A percentile compares a stretch with the other conserved stretches of the same genome.
These are phyloP conservation scores for Nothomitra cinnamomea DNA, from an alignment of 2,329 filamentous ascomycete species.

Conservation along the genomic window DNA sequence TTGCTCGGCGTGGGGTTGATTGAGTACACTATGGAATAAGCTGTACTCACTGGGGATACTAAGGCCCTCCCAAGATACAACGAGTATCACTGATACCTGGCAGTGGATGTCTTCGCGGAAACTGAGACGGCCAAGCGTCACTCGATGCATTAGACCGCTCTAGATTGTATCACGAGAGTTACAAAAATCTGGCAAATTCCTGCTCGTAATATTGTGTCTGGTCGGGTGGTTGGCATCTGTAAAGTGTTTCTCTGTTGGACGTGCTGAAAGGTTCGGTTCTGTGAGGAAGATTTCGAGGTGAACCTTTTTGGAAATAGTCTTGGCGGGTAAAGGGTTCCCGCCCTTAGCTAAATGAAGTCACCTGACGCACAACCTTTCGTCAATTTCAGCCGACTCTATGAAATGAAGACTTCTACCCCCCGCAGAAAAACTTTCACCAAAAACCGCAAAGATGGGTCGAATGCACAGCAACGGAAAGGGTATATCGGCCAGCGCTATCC, in stretches of 20 bases:
- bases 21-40: background rate
- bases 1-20: slow-evolving; percentile 4
- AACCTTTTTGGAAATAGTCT: background rate
- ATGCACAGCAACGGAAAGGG: slow-evolving; percentile 99
- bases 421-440: slow-evolving; percentile 10
- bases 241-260: background rate
- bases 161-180: too few relatives aligned
- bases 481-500: slow-evolving; percentile 87
- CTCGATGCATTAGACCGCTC: too few relatives aligned
- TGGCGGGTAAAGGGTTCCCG: background rate
- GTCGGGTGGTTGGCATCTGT: too few relatives aligned
- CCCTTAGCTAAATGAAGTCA: background rate
- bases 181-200: too few relatives aligned
- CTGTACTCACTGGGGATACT: background rate
- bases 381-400: background rate
- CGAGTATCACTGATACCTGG: too few relatives aligned
- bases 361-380: background rate
- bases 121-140: too few relatives aligned
- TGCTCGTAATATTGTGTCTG: too few relatives aligned
- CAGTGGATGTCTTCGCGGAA: too few relatives aligned
- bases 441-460: slow-evolving; percentile 62
- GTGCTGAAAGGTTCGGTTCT: background rate
- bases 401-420: slow-evolving; percentile 8
- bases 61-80: background rate
- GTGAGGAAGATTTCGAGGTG: too few relatives aligned